Evolutionary conservation across 139 green algal genomes (phyloP), one percentile per base, ranked within the genome.

Genomic region (Raphidocelis subcapitata): DNA sequence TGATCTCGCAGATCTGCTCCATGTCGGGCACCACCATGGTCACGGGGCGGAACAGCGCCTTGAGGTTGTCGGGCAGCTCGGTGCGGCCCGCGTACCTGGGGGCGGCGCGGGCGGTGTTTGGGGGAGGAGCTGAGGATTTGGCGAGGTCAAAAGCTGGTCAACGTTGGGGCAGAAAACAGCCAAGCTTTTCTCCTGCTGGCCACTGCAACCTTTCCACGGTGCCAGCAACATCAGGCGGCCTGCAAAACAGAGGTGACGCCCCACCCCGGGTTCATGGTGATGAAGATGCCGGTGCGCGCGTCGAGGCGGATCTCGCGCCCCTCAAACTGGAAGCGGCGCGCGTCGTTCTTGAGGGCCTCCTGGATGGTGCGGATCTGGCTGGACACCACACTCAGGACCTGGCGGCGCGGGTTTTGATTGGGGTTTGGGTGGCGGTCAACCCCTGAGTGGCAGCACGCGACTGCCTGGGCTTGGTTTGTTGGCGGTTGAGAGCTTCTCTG

Each of bases 1-100:
- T 95, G 69, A 93, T 95, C 84, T 95, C 88, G 84, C 92, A 93
- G 76, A 95, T 95, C 56, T 93, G 84, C 81, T 95, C 88, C 24
- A 89, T 75, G 69, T 95, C 90, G 21, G 90, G 90, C 80, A 94
- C 90, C 81, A 95, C 89, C 31, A 95, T 89, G n/a, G 90, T 95
- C 79, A 95, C 92, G 59, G 90, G 90, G 47, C 90, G 79, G 85
- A 95, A 95, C 26, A 93, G 82, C 8, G 87, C 90, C 85, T 95
- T 95, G 33, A 95, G 84, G 8, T 89, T 93, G 86, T 95, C 90
- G 12, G 90, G 90, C 62, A 95, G 84, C 86, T 95, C 90, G 4
- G 82, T 92, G 24, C 94, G 85, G 1, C 94, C 94, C 18, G 90
- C 89, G 21, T 41, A 56, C 35, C 63, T 26, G 28, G 29, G 23